Base-by-base conservation (phyloP, 495 filamentous ascomycete species). In the Penicillium turbatum region DNA sequence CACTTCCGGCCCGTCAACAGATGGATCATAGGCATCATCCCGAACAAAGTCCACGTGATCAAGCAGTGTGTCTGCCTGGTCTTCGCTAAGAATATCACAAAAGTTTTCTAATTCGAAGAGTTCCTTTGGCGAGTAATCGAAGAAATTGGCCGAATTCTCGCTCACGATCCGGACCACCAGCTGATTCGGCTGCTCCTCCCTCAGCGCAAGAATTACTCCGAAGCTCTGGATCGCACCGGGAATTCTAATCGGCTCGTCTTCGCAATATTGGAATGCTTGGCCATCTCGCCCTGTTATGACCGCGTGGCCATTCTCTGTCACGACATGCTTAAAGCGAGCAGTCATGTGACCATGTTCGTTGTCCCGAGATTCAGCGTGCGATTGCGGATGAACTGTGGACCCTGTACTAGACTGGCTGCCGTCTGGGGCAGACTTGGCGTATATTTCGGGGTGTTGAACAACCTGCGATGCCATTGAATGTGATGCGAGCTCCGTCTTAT, bases 171-270 rank as follows among this genome's bases (percentile, higher is more conserved):
- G 81, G 11, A 95, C 89, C 8, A 79, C 60, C 10, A 96, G 75
- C 19, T 78, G 78, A 27, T 85, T 84, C 17, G 86, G 86, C 0
- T 74, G 62, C 40, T 86, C 79, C 63, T 95, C 89, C 41, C 82
- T 77, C n/a, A 96, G 60, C 0, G 85, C 91, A 19, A 97, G 58
- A 44, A 96, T 71, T 3, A 88, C 71, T 2, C 92, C 92, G 64
- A 96, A 97, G 7, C 80, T 75, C 59, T 97, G 92, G 1, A 96
- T 75, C n/a, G 92, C 90, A 12, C 92, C 92, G 1, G 92, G 92
- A 12, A 90, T 87, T 57, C 90, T 90, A 36, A 96, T 96, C 0
- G 92, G 90, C 59, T 96, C 92, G 67, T 97, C 92, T 68, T 97
- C 92, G 66, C 90, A 95, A n/a, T 79, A 37, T 59, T 92, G 87